These are phyloP conservation scores for Suillus subalutaceus DNA, from an alignment of 768 basidiomycete species.

Conservation along the genomic window DNA sequence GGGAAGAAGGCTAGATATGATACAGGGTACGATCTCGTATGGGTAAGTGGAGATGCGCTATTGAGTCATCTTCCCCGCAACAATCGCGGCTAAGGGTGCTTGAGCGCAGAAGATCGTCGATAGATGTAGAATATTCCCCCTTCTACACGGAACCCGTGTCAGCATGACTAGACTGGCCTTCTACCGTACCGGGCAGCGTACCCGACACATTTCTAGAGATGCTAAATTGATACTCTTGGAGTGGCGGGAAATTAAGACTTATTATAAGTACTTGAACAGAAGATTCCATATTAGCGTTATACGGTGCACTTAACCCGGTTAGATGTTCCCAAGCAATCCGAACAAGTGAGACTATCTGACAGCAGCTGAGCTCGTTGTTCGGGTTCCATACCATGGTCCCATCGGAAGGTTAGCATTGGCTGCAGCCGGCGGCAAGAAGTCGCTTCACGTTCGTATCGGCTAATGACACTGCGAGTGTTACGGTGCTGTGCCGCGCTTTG, in stretches of 20 bases:
- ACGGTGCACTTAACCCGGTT: not conserved
- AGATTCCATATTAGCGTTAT: conserved; percentile 5
- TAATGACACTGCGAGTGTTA: conserved; percentile 8
- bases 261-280: conserved; percentile 8
- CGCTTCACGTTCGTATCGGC: not conserved
- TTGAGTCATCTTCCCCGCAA: not conserved
- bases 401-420: not conserved
- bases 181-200: not conserved
- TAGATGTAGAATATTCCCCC: not conserved
- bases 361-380: not conserved
- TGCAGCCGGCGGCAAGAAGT: not conserved
- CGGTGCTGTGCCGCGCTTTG: conserved; percentile 12
- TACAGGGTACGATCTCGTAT: not conserved
- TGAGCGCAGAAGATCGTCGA: not conserved
- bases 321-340: not conserved
- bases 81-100: not conserved
- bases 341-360: not conserved
- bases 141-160: not conserved
- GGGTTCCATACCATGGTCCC: no score
- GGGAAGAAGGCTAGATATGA: not conserved
- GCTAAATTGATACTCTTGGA: no score
- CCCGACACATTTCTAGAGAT: not conserved
- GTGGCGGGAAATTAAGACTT: conserved; percentile 2
- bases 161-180: not conserved
- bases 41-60: not conserved